Base-by-base conservation (phyloP, 176 grass and related monocot species). In the Hyparrhenia diplandra region DNA sequence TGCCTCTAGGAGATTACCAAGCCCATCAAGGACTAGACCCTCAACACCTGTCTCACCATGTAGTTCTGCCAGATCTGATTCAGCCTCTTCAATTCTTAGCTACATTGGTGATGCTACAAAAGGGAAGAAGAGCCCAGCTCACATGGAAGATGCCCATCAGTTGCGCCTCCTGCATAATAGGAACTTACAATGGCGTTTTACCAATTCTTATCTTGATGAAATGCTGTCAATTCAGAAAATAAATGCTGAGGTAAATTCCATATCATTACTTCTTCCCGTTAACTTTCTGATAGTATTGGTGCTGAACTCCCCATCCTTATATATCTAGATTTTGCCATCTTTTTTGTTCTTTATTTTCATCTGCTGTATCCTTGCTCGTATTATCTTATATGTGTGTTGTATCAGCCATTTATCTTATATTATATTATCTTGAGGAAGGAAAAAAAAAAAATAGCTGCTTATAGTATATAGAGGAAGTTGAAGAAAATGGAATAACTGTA, bases 161-260 rank as follows among this genome's bases (percentile, higher is more conserved):
- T 79, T 98, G 76, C 88, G 82, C 57, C 76, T 95, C 28, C 80
- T 95, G 71, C 82, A 98, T 76, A 98, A 92, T 79, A 89, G 88
- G 85, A 83, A 79, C 79, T 76, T 93, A 68, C 96, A 98, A 69
- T 98, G 96, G 96, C 86, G 81, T 69, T 98, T 95, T 84, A 88
- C 94, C 69, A 98, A 91, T 93, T 90, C 92, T 30, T 91, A 85
- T 69, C 67, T 82, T 58, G 90, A 95, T 76, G 92, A 95, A 79
- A 84, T 90, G 75, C 52, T 84, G 75, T 88, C 83, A 32, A 91
- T 88, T 90, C 86, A 98, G 60, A 94, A 98, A 84, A 91, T 91
- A 77, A 89, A 43, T 84, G 78, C 92, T 63, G 90, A 98, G 96
- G 96, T 98, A 91, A 67, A 85, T 45, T 85, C 8, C 67, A 55